Base-by-base conservation (phyloP, 495 filamentous ascomycete species). In the Pseudevernia furfuracea region DNA sequence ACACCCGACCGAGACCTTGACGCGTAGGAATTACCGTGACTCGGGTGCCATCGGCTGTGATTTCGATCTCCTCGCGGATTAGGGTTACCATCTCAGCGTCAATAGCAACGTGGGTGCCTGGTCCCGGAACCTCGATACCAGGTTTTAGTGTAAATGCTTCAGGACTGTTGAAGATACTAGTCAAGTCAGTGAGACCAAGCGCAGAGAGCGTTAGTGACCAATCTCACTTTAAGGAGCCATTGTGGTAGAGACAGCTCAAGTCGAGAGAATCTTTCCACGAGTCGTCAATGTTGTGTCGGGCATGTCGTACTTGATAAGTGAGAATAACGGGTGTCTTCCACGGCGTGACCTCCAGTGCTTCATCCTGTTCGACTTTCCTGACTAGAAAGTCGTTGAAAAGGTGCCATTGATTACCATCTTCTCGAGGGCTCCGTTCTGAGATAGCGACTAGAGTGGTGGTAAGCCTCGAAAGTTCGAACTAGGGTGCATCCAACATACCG, bases 371-470 rank as follows among this genome's bases (percentile, higher is more conserved):
- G 23, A 96, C 81, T n/a, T 87, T 84, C 8, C 88, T 84, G 39
- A 99, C 94, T 17, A 95, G 78, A 68, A 99, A 99, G 74, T 99
- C 94, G 61, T 99, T 99, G 75, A 99, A 96, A 7, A 99, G 72
- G 70, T 96, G 89, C 94, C 94, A 99, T 66, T 85, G 84, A 67
- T 78, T 83, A 60, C 84, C 78, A 2, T 72, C 72, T 11, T 84
- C 49, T 53, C 49, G 78, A 8, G 80, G 68, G 9, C 79, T 75
- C 2, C 82, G 80, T 15, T 78, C 77, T 14, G 91, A 90, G 32
- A 92, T 83, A 1, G 86, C 88, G 52, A 96, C 90, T 87, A 59
- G 38, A 19, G n/a, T 36, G 23, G 12, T 32, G 0, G 11, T 49
- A 25, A 58, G 25, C 34, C 28, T 41, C 30, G 23, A 23, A 15